Evolutionary conservation across 2,329 filamentous ascomycete genomes (phyloP), one percentile per base, ranked within the genome.

Genomic region (Ophiostoma sp.): DNA sequence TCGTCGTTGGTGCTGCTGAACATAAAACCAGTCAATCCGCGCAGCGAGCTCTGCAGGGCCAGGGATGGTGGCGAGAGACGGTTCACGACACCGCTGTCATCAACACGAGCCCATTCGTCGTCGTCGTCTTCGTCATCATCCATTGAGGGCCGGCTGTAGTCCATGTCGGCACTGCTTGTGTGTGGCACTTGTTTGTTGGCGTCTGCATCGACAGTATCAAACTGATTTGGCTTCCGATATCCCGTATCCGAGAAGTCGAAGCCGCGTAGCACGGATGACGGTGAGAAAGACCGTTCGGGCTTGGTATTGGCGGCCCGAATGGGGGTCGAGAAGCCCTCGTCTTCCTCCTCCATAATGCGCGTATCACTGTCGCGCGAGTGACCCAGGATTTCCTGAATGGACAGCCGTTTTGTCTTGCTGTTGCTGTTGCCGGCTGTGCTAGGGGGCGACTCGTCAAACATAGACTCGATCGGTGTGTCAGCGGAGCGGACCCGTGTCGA

Each of bases 371-470:
- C 84, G 79, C 84, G 87, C 10, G 84, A 80, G 17, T 80, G 81
- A 8, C 84, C 85, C 23, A 87, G 76, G 23, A 87, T 87, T 73
- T 87, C 86, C 67, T 87, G 86, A 52, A 87, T 86, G 0, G 86
- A 87, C 13, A 86, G 76, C 35, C 86, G 81, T 74, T 86, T 87
- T 2, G 82, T 80, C 76, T 83, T 87, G 74, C 74, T 76, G 74
- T 84, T 84, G 74, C 74, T 76, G 73, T 84, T 84, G 69, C 83
- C 81, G 23, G 83, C 83, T 0, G 85, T 84, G 76, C 84, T 86
- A 8, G 87, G 86, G 48, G 89, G 90, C 17, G 90, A 92, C 75
- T 94, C 91, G 79, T 94, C 90, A 78, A 93, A 94, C 82, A 93
- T 91, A 33, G 88, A 91, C 76, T 93, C 90, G 67, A 93, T 81